Base-by-base conservation (phyloP, 2,329 filamentous ascomycete genomes). In the Zymoseptoria tritici region DNA sequence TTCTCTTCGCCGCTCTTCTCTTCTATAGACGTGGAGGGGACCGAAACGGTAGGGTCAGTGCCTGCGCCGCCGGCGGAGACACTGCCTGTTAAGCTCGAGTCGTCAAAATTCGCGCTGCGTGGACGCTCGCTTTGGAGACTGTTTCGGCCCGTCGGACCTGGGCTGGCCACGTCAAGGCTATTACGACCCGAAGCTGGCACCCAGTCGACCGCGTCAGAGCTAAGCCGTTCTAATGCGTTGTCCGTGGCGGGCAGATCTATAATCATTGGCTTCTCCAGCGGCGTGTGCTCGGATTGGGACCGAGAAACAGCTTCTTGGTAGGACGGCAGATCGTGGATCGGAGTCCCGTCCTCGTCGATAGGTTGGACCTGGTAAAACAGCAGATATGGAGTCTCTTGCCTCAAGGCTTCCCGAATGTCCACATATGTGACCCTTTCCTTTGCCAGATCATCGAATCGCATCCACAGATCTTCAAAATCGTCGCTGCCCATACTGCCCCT, bases 291-390 rank as follows among this genome's bases (percentile, higher is more conserved):
- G 5, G 67, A 69, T 19, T 68, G 62, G 20, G 66, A 61, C 20
- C 67, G 61, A 13, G 70, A 71, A 4, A 69, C 72, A 1, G 73
- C 73, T 63, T 78, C 78, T 9, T 70, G 67, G 57, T 80, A 80
- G 4, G 64, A 71, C 0, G 78, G 78, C 42, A 77, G 73, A 55
- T 71, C 68, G 52, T 69, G 70, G 9, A 68, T 68, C 6, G 66
- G 66, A 49, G 66, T 60, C n/a, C 76, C 74, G 63, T 88, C 82
- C 58, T 92, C 89, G 29, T 90, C 84, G 69, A 95, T 91, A 0
- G 93, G 92, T 29, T 95, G 83, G 49, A 97, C 90, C 73, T 97
- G 93, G 70, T 97, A 99, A 74, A 97, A 97, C 0, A 99, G 79
- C 6, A 97, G 82, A 72, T 97, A 97, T 0, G 94, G 93, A 73